Conservation (phyloP, 257 asterid species). For the Salvia miltiorrhiza region DNA sequence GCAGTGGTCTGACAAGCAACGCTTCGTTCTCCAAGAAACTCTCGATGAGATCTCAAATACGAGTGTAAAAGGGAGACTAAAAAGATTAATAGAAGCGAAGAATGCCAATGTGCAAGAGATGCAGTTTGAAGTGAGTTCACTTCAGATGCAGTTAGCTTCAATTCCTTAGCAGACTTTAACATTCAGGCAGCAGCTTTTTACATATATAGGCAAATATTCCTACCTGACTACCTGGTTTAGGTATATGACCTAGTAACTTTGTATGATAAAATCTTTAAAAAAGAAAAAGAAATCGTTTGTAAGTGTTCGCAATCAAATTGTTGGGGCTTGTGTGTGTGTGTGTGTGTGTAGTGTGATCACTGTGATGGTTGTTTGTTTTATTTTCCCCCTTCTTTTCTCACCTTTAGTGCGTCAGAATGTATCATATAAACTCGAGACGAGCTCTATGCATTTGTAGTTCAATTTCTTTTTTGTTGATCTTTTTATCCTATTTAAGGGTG, state of each 20-base stretch:
- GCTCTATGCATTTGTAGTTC: neutral
- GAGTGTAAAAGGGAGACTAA: conserved; percentile 28
- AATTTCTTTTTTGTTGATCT: neutral
- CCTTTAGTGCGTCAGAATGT: neutral
- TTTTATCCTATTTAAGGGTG: neutral
- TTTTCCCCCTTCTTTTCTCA: neutral
- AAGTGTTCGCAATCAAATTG: neutral
- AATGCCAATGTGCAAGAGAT: conserved; percentile 23
- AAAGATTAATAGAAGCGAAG: conserved; percentile 30
- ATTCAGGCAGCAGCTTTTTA: neutral
- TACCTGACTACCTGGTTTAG: conserved; percentile 4
- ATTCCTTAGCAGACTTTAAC: conserved; percentile 21
- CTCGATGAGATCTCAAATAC: conserved; percentile 27
- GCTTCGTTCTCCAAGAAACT: conserved; percentile 31
- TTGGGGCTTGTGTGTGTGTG: neutral
- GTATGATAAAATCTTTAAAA: neutral
- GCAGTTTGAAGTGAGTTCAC: conserved; percentile 27
- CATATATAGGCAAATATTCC: neutral
- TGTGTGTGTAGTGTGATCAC: neutral
- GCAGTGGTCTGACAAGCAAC: conserved; percentile 21
- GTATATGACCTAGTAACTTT: neutral
- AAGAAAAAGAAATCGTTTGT: neutral
- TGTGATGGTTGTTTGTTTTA: neutral
- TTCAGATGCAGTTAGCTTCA: conserved; percentile 31
- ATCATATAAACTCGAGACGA: neutral